These are phyloP conservation scores for Megacollybia marginata DNA, from an alignment of 768 basidiomycete genomes.

Conservation along the genomic window DNA sequence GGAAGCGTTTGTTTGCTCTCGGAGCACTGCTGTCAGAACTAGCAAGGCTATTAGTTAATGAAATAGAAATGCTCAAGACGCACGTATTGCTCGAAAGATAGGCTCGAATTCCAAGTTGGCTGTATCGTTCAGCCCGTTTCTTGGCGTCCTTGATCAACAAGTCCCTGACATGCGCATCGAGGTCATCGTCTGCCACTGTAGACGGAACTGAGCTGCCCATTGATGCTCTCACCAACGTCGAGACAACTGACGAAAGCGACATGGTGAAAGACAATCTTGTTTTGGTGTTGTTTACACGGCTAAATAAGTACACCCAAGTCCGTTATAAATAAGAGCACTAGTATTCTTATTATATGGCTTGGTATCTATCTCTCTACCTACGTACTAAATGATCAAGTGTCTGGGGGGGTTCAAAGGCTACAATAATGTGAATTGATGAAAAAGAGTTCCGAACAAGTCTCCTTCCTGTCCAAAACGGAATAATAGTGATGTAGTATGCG, in stretches of 20 bases:
- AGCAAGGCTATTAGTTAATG: background rate
- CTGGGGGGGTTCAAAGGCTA: no score
- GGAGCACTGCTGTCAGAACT: constrained; percentile 71
- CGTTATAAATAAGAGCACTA: no score
- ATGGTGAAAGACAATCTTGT: constrained; percentile 12
- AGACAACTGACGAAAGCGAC: constrained; percentile 80
- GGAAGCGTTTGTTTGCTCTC: constrained; percentile 75
- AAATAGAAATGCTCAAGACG: constrained; percentile 10
- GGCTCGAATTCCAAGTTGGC: constrained; percentile 69
- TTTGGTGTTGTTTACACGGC: background rate
- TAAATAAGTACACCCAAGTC: no score
- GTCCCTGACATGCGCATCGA: constrained; percentile 88
- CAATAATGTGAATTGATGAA: no score
- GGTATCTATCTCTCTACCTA: no score
- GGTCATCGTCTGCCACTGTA: constrained; percentile 69
- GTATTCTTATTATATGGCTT: no score
- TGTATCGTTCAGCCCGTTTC: constrained; percentile 78
- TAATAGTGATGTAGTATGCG: no score
- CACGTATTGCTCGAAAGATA: constrained; percentile 56
- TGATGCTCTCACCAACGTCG: constrained; percentile 68
- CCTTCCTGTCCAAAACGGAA: no score
- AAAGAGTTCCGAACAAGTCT: no score
- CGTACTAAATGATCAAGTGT: no score
- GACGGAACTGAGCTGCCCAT: constrained; percentile 60
- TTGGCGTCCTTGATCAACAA: constrained; percentile 91